A percentile compares a stretch with the other conserved stretches of the same genome.
Evolutionary conservation across 2,329 filamentous ascomycete species (phyloP).

Genomic region (Alternaria arborescens): DNA sequence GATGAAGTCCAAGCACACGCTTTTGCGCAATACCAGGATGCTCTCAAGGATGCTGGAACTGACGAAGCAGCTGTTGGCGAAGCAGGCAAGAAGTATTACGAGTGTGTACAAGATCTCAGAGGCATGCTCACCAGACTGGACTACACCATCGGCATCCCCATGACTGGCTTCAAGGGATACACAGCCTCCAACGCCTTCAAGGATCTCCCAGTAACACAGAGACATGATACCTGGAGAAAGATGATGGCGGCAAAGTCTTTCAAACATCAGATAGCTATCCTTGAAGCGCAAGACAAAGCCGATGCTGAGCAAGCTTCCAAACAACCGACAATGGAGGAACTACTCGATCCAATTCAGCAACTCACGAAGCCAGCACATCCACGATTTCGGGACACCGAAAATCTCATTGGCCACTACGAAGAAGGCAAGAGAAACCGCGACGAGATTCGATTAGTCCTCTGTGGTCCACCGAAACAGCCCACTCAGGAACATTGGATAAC

Average conservation of each 20-base stretch:
- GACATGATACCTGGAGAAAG: constrained; percentile 11
- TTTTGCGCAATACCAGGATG: not conserved
- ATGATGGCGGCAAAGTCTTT: constrained; percentile 16
- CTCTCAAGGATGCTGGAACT: not conserved
- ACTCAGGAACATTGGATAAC: constrained; percentile 31
- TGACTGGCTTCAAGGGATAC: constrained; percentile 29
- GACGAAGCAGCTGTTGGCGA: not conserved
- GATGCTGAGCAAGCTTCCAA: not conserved
- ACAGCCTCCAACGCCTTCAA: not conserved
- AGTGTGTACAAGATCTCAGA: constrained; percentile 21
- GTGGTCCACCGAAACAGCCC: constrained; percentile 12
- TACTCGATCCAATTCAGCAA: constrained; percentile 7
- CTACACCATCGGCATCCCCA: constrained; percentile 20
- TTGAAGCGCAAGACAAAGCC: constrained; percentile 11
- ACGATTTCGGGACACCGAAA: constrained; percentile 19
- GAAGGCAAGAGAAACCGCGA: constrained; percentile 24
- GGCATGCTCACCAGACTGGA: constrained; percentile 18
- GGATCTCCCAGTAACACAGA: constrained; percentile 9
- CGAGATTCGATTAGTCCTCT: constrained; percentile 18
- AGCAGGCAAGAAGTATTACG: constrained; percentile 29
- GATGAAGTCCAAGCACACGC: constrained; percentile 22
- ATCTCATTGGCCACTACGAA: constrained; percentile 21
- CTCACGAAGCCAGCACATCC: constrained; percentile 15
- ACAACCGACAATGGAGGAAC: not conserved
- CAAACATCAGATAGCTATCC: constrained; percentile 9